phyloP scores from a whole-genome alignment of 2,329 filamentous ascomycete genomes.

The Graphilbum fragrans region DNA sequence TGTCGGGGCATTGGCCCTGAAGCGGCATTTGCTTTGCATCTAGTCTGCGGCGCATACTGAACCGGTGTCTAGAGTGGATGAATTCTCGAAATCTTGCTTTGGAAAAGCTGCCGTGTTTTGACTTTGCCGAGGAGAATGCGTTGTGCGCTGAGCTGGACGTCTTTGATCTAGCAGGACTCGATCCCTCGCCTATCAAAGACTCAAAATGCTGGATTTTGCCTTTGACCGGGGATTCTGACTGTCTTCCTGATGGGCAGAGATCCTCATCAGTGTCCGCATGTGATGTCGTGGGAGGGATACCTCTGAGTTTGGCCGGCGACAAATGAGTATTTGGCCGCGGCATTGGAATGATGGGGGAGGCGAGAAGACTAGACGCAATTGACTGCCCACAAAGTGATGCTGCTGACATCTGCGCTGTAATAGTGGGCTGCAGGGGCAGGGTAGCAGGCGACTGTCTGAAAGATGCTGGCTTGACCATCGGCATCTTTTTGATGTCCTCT shows the following conservation, averaged over 20 bases:
- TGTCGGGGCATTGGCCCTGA: too few species aligned
- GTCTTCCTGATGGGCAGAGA: neutral
- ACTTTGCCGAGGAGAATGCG: neutral
- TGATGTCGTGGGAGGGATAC: too few species aligned
- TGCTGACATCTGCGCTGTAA: too few species aligned
- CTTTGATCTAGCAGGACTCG: neutral
- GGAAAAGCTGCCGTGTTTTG: neutral
- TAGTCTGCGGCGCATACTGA: neutral
- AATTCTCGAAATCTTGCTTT: neutral
- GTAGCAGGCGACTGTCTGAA: too few species aligned
- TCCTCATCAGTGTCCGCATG: neutral
- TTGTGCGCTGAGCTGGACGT: neutral
- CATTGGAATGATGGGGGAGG: too few species aligned
- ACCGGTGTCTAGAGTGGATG: neutral
- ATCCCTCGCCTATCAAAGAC: conserved; percentile 4
- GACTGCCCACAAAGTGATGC: too few species aligned
- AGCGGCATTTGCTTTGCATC: neutral
- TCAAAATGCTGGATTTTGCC: conserved; percentile 16
- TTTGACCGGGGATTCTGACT: conserved; percentile 12
- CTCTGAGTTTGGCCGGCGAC: too few species aligned
- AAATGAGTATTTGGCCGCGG: too few species aligned
- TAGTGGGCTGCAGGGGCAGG: too few species aligned
- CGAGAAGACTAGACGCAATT: too few species aligned
- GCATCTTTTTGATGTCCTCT: conserved; percentile 6
- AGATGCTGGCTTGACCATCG: neutral